Evolutionary conservation across 1,284 basidiomycete genomes (phyloP).

Genomic region (Flammula alnicola): DNA sequence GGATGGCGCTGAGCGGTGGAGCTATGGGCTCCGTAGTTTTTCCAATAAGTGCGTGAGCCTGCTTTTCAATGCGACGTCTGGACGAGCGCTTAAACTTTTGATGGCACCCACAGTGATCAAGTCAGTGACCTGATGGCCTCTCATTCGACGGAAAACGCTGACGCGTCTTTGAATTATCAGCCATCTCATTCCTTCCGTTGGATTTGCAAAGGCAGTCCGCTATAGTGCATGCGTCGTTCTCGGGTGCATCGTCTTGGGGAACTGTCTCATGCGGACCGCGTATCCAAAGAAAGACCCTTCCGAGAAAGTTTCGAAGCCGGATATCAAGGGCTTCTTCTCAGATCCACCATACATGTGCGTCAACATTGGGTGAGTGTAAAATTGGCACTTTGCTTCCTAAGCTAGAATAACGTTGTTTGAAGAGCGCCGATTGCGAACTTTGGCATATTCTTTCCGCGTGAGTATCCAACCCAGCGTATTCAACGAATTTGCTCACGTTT

Average conservation of each 20-base stretch:
- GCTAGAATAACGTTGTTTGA: background rate
- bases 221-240: slow-evolving; percentile 27
- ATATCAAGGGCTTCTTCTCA: slow-evolving; percentile 33
- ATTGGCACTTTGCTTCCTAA: background rate
- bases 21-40: slow-evolving; percentile 28
- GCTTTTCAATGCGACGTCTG: slow-evolving; percentile 6
- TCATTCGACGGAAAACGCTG: background rate
- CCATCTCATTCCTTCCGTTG: slow-evolving; percentile 26
- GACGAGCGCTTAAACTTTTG: slow-evolving; percentile 34
- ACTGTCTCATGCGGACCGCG: slow-evolving; percentile 41
- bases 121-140: slow-evolving; percentile 16
- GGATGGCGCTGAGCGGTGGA: slow-evolving; percentile 44
- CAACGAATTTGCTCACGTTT: slow-evolving; percentile 16
- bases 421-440: slow-evolving; percentile 16
- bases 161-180: slow-evolving; percentile 14
- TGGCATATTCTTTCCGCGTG: slow-evolving; percentile 22
- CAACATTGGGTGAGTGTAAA: slow-evolving; percentile 38
- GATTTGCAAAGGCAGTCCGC: slow-evolving; percentile 29
- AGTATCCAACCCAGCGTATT: background rate
- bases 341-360: slow-evolving; percentile 45
- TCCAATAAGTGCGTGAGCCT: slow-evolving; percentile 37
- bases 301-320: slow-evolving; percentile 26
- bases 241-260: slow-evolving; percentile 25
- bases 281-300: slow-evolving; percentile 31
- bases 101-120: slow-evolving; percentile 36